These are phyloP conservation scores for Camellia lanceoleosa DNA, from an alignment of 148 eudicot species.

Conservation along the genomic window DNA sequence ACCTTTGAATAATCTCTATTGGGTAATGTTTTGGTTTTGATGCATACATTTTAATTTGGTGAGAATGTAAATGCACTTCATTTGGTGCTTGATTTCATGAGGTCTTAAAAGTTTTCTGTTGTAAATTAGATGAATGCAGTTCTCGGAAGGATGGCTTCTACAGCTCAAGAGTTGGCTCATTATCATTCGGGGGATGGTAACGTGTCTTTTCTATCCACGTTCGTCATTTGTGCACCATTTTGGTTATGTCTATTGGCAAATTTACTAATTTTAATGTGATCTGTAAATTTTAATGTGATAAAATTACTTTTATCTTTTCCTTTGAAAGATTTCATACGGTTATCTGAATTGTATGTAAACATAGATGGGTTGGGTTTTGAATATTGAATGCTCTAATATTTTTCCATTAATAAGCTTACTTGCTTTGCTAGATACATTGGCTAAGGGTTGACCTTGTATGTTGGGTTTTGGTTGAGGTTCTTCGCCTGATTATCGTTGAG, in stretches of 20 bases:
- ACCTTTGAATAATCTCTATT: background rate
- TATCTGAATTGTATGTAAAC: background rate
- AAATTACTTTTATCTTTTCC: background rate
- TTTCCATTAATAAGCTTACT: background rate
- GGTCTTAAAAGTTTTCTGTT: conserved; percentile 32
- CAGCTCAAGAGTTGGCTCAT: conserved; percentile 91
- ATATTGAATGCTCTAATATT: too few relatives aligned
- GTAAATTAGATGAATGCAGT: conserved; percentile 83
- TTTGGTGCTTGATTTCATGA: background rate
- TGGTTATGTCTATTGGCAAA: background rate
- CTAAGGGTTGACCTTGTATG: background rate
- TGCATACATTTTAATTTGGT: background rate
- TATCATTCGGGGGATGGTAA: conserved; percentile 99
- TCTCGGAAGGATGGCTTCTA: conserved; percentile 90
- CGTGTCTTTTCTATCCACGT: conserved; percentile 9
- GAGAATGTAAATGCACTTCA: background rate
- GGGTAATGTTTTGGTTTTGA: background rate
- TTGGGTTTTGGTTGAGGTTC: background rate
- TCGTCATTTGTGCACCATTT: conserved; percentile 8
- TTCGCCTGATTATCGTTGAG: background rate
- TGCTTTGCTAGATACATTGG: background rate
- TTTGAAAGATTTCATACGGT: background rate
- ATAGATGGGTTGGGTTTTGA: background rate
- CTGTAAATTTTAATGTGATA: background rate
- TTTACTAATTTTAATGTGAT: background rate